Base-by-base conservation (phyloP, 768 basidiomycete species). In the Vararia minispora region DNA sequence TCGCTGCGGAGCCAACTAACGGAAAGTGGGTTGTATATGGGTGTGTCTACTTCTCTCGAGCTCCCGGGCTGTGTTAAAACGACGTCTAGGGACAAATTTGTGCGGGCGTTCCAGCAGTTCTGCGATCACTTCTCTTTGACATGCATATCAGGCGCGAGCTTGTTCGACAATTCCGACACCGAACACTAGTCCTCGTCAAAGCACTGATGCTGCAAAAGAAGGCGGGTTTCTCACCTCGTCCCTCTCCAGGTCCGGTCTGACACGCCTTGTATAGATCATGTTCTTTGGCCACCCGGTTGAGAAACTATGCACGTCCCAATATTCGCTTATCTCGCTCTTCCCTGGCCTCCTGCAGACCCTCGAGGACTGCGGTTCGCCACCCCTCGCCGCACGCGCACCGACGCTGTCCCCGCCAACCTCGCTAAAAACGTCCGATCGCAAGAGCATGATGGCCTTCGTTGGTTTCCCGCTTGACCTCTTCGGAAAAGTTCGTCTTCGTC, bases 211-310 rank as follows among this genome's bases (percentile, higher is more conserved):
- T 98, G 18, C 95, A 99, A 57, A 88, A 88, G 59, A 71, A 84
- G 65, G 92, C 91, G 50, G 40, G 68, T 48, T 20, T 13, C 2
- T 14, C 29, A 27, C 28, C n/a, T 31, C n/a, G n/a, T 14, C 39
- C 13, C 26, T 40, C 5, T n/a, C 9, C 6, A 21, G 23, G 34
- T 14, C 24, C 33, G 13, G 26, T 18, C 9, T 41, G 27, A 35
- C 13, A 41, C 31, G 16, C 37, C 50, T 30, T 52, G 27, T 13
- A 11, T 53, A 94, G 90, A 84, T 98, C 42, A 83, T 98, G 79
- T 92, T 99, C 58, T 95, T 74, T 52, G 92, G 92, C 5, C 88
- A 94, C 53, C 94, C 94, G 0, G 94, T 98, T 2, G 95, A 99
- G 59, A 78, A 79, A 32, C 62, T 99, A 14, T 97, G 94, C 62